phyloP scores from a whole-genome alignment of 257 asterid species.

The Solanum pinnatisectum region DNA sequence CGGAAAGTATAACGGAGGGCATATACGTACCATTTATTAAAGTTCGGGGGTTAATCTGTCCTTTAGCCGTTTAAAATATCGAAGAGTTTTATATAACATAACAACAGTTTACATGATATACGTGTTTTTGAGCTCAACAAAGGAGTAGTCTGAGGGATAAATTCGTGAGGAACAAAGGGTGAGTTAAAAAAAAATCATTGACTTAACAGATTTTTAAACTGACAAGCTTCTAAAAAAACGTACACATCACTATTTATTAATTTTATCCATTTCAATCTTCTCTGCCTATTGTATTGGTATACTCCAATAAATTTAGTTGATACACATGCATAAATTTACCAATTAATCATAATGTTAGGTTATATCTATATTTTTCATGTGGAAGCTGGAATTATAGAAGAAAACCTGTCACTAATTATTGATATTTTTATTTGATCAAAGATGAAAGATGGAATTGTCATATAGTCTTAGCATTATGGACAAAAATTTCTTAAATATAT shows the following conservation, averaged over 20 bases:
- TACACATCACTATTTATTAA: not conserved
- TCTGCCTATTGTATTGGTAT: not conserved
- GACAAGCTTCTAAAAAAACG: too few relatives aligned
- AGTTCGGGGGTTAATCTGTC: too few relatives aligned
- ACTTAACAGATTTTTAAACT: rapidly evolving
- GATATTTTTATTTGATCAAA: not conserved
- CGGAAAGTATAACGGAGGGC: too few relatives aligned
- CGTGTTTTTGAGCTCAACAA: not conserved
- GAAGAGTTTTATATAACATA: too few relatives aligned
- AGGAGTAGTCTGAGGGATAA: not conserved
- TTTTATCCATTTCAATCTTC: not conserved
- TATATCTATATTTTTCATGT: not conserved
- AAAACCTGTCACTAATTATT: not conserved
- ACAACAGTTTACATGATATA: not conserved
- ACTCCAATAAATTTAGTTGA: not conserved
- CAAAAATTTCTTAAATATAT: not conserved
- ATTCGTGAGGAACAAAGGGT: not conserved
- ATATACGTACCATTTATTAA: too few relatives aligned
- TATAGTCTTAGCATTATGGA: not conserved
- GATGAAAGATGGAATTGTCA: not conserved
- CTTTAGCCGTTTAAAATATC: too few relatives aligned
- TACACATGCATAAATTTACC: not conserved
- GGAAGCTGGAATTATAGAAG: not conserved
- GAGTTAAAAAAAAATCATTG: rapidly evolving
- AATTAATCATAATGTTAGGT: not conserved